Conservation (phyloP, 345 rosid species). For the Salix suchowensis region DNA sequence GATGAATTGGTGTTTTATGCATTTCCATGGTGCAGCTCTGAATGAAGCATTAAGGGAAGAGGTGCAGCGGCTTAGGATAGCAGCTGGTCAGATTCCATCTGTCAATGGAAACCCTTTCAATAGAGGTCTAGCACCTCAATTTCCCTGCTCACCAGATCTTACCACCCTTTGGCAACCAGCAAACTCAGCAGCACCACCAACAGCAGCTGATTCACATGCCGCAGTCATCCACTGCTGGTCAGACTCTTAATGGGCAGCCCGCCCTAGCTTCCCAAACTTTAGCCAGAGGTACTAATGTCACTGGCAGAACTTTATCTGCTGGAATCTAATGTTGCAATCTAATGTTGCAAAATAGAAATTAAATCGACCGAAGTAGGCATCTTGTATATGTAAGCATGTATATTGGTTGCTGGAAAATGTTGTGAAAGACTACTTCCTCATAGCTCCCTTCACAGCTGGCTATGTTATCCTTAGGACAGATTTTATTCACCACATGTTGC, state of each 20-base stretch:
- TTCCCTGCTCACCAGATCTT: constrained; percentile 42
- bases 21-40: constrained; percentile 48
- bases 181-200: constrained; percentile 38
- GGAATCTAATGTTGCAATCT: not conserved
- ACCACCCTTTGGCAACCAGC: constrained; percentile 45
- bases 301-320: not conserved
- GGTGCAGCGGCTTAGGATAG: constrained; percentile 82
- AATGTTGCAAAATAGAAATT: constrained; percentile 9
- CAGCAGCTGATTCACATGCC: constrained; percentile 30
- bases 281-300: constrained; percentile 17
- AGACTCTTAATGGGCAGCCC: constrained; percentile 37
- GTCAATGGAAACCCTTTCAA: constrained; percentile 54
- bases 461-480: not conserved
- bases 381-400: constrained; percentile 20
- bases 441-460: constrained; percentile 1
- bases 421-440: not conserved
- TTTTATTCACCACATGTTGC: constrained; percentile 4
- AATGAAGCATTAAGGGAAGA: constrained; percentile 76
- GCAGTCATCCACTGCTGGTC: constrained; percentile 35
- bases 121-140: constrained; percentile 41
- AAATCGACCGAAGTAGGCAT: constrained; percentile 5
- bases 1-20: not conserved
- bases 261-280: constrained; percentile 29
- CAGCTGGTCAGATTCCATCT: constrained; percentile 61
- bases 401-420: constrained; percentile 13